These are phyloP conservation scores for Mycosphaerella arachidis DNA, from an alignment of 2,329 filamentous ascomycete species.

Conservation along the genomic window DNA sequence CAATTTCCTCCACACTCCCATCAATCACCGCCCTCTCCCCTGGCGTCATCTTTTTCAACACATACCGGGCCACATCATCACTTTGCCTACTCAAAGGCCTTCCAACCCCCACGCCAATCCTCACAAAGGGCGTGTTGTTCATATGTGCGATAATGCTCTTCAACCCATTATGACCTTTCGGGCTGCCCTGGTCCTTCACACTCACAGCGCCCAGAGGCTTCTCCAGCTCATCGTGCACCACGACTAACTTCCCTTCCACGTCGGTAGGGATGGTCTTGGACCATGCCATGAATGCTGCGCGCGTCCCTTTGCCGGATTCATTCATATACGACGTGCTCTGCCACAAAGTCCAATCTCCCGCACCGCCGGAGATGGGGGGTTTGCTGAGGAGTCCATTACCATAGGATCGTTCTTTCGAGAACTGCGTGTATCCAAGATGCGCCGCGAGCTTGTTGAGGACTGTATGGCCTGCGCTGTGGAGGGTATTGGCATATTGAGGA, in stretches of 20 bases:
- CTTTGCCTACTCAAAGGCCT: slow-evolving; percentile 66
- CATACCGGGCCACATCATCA: slow-evolving; percentile 68
- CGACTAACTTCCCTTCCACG: slow-evolving; percentile 54
- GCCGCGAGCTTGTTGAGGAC: slow-evolving; percentile 61
- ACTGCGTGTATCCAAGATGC: slow-evolving; percentile 36
- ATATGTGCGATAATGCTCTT: slow-evolving; percentile 61
- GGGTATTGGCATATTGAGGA: slow-evolving; percentile 64
- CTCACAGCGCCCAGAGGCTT: slow-evolving; percentile 62
- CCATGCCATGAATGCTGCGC: slow-evolving; percentile 60
- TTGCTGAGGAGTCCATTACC: slow-evolving; percentile 50
- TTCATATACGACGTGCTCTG: slow-evolving; percentile 83
- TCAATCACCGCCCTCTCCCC: slow-evolving; percentile 43
- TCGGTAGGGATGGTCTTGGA: slow-evolving; percentile 31
- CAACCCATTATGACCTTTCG: slow-evolving; percentile 44
- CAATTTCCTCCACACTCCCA: slow-evolving; percentile 29
- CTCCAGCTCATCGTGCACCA: slow-evolving; percentile 89
- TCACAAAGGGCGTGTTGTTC: slow-evolving; percentile 70
- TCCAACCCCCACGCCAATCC: slow-evolving; percentile 80
- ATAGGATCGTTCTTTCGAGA: slow-evolving; percentile 40
- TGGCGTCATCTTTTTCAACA: slow-evolving; percentile 63
- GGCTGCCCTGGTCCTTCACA: slow-evolving; percentile 48
- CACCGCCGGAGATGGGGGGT: slow-evolving; percentile 33
- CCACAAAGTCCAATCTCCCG: slow-evolving; percentile 57
- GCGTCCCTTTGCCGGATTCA: slow-evolving; percentile 66
- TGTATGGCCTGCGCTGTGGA: slow-evolving; percentile 83